Conservation (phyloP, 495 filamentous ascomycete genomes). For the Talaromyces nanjingensis region DNA sequence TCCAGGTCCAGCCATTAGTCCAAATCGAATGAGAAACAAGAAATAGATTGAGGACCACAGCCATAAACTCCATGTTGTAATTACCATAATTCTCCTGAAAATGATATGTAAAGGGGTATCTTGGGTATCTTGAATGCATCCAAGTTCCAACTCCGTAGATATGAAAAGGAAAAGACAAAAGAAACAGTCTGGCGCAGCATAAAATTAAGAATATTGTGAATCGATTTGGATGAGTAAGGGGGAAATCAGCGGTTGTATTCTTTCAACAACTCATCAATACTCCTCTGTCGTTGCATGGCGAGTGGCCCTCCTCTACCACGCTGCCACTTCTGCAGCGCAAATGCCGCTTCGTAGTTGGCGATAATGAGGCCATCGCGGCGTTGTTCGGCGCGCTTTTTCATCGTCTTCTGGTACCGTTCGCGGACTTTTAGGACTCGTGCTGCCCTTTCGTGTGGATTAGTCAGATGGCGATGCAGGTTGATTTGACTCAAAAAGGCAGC, state of each 20-base stretch:
- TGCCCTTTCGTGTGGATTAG: constrained; percentile 1
- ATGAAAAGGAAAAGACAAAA: not conserved
- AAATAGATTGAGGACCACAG: not conserved
- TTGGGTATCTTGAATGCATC: not conserved
- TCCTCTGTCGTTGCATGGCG: not conserved
- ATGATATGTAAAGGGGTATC: not conserved
- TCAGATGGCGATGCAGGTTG: constrained; percentile 4
- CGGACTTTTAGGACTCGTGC: not conserved
- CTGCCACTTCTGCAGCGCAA: constrained; percentile 3
- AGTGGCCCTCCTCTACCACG: constrained; percentile 3
- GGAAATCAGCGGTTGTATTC: constrained; percentile 1
- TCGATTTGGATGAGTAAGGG: not conserved
- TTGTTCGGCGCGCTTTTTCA: constrained; percentile 6
- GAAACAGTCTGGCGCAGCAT: not conserved
- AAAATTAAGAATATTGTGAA: too few relatives aligned
- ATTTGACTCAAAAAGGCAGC: not conserved
- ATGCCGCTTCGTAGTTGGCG: constrained; percentile 4
- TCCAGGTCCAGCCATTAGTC: not conserved
- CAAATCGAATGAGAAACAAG: not conserved
- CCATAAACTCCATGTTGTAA: not conserved
- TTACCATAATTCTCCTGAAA: not conserved
- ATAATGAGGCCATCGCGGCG: constrained; percentile 9
- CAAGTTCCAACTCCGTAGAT: not conserved
- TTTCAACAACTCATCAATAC: constrained; percentile 1
- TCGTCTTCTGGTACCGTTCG: not conserved